A percentile compares a stretch with the other conserved stretches of the same genome.
phyloP scores from a whole-genome alignment of 345 rosid genomes.

The Sapria himalayana region DNA sequence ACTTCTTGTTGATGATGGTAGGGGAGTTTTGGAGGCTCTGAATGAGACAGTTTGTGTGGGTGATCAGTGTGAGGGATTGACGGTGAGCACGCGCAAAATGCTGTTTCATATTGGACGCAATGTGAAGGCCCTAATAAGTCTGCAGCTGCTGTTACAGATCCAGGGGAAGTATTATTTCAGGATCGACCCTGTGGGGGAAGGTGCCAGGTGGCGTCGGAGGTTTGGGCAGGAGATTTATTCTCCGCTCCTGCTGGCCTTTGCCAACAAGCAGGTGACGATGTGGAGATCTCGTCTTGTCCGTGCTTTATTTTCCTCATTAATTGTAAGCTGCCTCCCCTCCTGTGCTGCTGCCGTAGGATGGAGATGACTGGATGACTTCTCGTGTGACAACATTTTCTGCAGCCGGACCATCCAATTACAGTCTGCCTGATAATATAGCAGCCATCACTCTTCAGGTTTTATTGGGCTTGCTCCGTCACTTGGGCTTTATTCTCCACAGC shows the following conservation, averaged over 20 bases:
- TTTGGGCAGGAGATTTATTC: constrained; percentile 93
- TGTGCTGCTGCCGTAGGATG: constrained; percentile 38
- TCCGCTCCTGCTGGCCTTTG: constrained; percentile 66
- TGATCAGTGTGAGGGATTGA: constrained; percentile 51
- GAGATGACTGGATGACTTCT: constrained; percentile 31
- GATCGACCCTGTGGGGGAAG: constrained; percentile 71
- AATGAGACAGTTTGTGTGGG: constrained; percentile 69
- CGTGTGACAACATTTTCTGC: constrained; percentile 45
- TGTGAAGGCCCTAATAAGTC: no score
- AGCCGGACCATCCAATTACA: constrained; percentile 55
- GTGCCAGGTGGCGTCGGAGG: constrained; percentile 87
- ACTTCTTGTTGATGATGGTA: constrained; percentile 67
- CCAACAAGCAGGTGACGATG: constrained; percentile 45
- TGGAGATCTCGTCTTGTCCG: no score
- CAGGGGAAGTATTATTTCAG: constrained; percentile 82
- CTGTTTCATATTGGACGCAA: constrained; percentile 2
- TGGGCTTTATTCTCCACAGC: neutral
- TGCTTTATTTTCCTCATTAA: no score
- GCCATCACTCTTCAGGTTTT: constrained; percentile 70
- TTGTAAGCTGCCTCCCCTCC: no score
- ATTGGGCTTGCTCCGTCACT: neutral
- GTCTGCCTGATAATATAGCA: constrained; percentile 67
- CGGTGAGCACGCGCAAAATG: constrained; percentile 32
- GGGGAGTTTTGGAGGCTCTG: constrained; percentile 74
- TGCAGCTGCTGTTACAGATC: constrained; percentile 22